Evolutionary conservation across 2,329 filamentous ascomycete species (phyloP).

Genomic region (Rasamsonia emersonii): DNA sequence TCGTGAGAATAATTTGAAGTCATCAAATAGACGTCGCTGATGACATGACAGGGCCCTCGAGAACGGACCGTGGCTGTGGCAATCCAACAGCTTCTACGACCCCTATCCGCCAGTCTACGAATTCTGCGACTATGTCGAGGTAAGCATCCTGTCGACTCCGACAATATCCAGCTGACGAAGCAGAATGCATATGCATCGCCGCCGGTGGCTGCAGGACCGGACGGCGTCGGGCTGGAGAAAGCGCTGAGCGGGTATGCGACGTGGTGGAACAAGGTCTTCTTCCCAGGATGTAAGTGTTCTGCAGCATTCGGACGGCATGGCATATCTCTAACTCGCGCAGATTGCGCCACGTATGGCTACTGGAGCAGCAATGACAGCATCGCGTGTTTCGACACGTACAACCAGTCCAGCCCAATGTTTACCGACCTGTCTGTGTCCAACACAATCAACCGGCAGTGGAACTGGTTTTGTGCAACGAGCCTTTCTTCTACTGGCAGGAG

Average conservation of each 20-base stretch:
- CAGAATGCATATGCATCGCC: slow-evolving; percentile 25
- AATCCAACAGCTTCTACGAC: slow-evolving; percentile 43
- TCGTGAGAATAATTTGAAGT: slow-evolving; percentile 14
- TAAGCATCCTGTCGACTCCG: slow-evolving; percentile 16
- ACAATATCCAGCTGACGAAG: slow-evolving; percentile 9
- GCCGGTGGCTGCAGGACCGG: slow-evolving; percentile 22
- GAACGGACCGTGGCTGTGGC: slow-evolving; percentile 52
- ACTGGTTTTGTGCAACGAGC: slow-evolving; percentile 58
- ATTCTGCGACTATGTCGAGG: slow-evolving; percentile 46
- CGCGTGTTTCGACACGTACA: slow-evolving; percentile 48
- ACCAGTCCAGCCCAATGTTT: slow-evolving; percentile 42
- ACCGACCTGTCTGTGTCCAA: slow-evolving; percentile 44
- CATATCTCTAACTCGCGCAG: slow-evolving; percentile 15
- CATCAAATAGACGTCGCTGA: slow-evolving; percentile 5
- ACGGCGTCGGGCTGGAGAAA: slow-evolving; percentile 46
- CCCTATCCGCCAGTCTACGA: slow-evolving; percentile 39
- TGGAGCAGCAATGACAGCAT: slow-evolving; percentile 35
- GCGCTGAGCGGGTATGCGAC: slow-evolving; percentile 47
- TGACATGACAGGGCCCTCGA: slow-evolving; percentile 36
- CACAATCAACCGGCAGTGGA: slow-evolving; percentile 45
- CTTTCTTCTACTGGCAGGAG: slow-evolving; percentile 51
- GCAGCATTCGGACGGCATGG: slow-evolving; percentile 29
- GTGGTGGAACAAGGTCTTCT: slow-evolving; percentile 41
- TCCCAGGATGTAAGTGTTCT: slow-evolving; percentile 41
- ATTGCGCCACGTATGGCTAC: slow-evolving; percentile 43